phyloP scores from a whole-genome alignment of 2,329 filamentous ascomycete genomes.

The Pseudonectria foliicola region DNA sequence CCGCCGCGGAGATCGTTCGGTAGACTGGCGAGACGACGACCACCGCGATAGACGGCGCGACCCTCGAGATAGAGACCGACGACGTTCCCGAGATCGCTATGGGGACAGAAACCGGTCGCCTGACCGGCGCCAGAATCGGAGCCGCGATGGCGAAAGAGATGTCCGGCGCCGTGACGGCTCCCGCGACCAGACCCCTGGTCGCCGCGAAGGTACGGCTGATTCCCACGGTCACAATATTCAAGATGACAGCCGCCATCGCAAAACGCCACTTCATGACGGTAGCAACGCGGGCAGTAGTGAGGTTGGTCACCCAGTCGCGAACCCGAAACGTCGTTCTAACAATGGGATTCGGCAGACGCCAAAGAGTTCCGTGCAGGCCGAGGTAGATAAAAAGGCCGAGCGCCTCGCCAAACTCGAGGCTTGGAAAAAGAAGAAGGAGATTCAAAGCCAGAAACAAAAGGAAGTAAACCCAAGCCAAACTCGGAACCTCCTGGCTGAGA shows the following conservation, averaged over 20 bases:
- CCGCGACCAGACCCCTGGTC: constrained; percentile 56
- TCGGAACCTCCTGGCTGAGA: constrained; percentile 62
- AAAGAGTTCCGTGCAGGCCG: constrained; percentile 45
- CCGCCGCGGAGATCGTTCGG: constrained; percentile 62
- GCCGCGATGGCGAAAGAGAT: constrained; percentile 58
- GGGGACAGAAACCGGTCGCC: constrained; percentile 52
- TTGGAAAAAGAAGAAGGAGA: constrained; percentile 87
- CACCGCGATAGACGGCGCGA: constrained; percentile 57
- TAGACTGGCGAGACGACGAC: constrained; percentile 61
- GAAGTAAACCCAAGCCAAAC: constrained; percentile 59
- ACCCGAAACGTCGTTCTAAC: constrained; percentile 14
- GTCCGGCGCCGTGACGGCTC: constrained; percentile 69
- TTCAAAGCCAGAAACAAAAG: constrained; percentile 65
- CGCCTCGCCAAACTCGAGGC: constrained; percentile 75
- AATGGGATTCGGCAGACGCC: constrained; percentile 40
- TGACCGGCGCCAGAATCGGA: constrained; percentile 51
- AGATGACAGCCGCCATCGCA: constrained; percentile 52
- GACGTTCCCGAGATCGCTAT: constrained; percentile 55
- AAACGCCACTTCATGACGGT: constrained; percentile 42
- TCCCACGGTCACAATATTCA: constrained; percentile 58
- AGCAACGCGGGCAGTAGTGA: constrained; percentile 46
- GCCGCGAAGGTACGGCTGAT: constrained; percentile 65
- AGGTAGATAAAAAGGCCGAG: constrained; percentile 70
- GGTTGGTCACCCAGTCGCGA: constrained; percentile 36
- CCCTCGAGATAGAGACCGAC: constrained; percentile 47